These are phyloP conservation scores for Ephemerocybe angulata DNA, from an alignment of 768 basidiomycete genomes.

Conservation along the genomic window DNA sequence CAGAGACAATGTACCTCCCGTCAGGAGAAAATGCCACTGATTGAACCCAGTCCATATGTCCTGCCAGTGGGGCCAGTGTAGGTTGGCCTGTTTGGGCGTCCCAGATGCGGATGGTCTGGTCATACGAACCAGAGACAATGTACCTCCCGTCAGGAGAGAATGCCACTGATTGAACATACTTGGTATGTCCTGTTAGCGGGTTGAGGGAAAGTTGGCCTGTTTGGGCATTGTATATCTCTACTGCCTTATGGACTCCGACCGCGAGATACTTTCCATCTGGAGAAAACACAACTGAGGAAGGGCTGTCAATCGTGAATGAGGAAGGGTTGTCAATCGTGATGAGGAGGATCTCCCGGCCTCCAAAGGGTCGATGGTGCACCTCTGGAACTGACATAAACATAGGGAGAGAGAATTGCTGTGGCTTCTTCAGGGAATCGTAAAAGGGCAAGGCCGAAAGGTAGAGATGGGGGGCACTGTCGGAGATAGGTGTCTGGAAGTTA, in stretches of 20 bases:
- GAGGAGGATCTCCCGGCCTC: slow-evolving; percentile 4
- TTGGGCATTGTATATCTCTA: background rate
- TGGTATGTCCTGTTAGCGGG: slow-evolving; percentile 12
- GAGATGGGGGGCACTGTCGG: no score
- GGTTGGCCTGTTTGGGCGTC: slow-evolving; percentile 39
- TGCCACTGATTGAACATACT: slow-evolving; percentile 15
- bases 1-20: slow-evolving; percentile 10
- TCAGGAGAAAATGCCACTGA: slow-evolving; percentile 12
- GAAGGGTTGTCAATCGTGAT: no score
- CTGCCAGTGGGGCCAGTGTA: slow-evolving; percentile 38
- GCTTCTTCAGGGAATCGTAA: background rate
- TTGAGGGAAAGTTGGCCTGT: background rate
- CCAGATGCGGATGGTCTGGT: slow-evolving; percentile 19
- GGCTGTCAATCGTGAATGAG: no score
- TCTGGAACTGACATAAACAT: background rate
- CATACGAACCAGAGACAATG: slow-evolving; percentile 16
- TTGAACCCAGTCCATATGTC: background rate
- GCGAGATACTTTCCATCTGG: slow-evolving; percentile 22
- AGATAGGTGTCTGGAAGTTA: slow-evolving; percentile 8
- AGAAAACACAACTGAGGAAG: slow-evolving; percentile 19
- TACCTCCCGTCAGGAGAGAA: slow-evolving; percentile 24
- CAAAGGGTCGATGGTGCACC: background rate
- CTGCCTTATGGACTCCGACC: background rate
- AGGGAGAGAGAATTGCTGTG: background rate
- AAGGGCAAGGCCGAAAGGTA: slow-evolving; percentile 26